These are phyloP conservation scores for Pseudopithomyces maydicus DNA, from an alignment of 2,329 filamentous ascomycete species.

Conservation along the genomic window DNA sequence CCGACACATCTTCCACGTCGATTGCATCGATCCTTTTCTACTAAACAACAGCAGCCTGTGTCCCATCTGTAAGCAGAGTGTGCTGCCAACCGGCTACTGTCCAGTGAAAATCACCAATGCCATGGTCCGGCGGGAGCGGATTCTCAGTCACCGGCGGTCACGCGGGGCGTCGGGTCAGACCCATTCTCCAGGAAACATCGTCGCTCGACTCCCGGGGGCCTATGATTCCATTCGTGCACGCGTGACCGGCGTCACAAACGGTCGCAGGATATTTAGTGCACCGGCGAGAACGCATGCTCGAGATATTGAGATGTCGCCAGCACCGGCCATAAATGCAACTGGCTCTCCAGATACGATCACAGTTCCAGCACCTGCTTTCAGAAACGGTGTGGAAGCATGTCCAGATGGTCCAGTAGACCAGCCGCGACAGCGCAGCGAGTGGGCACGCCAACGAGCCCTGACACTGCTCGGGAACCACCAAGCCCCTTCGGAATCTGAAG, in stretches of 20 bases:
- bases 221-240: conserved; percentile 32
- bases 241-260: conserved; percentile 26
- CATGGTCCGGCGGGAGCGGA: conserved; percentile 83
- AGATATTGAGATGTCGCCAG: conserved; percentile 39
- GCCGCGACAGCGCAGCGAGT: conserved; percentile 47
- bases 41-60: conserved; percentile 81
- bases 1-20: conserved; percentile 89
- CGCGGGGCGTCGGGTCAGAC: conserved; percentile 32
- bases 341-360: conserved; percentile 1
- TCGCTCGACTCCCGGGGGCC: conserved; percentile 11
- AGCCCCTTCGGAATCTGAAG: conserved; percentile 25
- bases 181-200: neutral
- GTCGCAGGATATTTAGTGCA: conserved; percentile 39
- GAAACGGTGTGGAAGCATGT: conserved; percentile 1
- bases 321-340: neutral
- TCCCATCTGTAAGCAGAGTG: conserved; percentile 83
- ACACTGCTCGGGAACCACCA: conserved; percentile 46
- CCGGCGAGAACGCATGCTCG: conserved; percentile 25
- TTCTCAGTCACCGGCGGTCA: conserved; percentile 66
- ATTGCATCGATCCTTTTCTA: conserved; percentile 88
- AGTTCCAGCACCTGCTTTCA: conserved; percentile 1
- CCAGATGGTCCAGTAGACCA: conserved; percentile 11
- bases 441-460: conserved; percentile 53
- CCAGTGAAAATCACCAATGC: conserved; percentile 67
- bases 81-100: conserved; percentile 69